Conservation (phyloP, 306 rosid genomes). For the Geum urbanum region DNA sequence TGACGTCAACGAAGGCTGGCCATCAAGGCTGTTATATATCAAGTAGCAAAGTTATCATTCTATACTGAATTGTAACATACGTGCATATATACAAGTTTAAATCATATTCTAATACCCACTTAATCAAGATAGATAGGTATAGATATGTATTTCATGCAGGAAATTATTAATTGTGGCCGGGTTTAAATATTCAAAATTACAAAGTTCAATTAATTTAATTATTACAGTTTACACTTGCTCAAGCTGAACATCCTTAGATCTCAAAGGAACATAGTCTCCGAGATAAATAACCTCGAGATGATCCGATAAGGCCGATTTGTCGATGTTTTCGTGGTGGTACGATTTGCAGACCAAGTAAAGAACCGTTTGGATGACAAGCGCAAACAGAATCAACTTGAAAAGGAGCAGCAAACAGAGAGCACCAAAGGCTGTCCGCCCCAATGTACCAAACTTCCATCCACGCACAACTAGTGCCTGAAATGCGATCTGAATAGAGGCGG, state of each 20-base stretch:
- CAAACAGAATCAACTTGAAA: constrained; percentile 36
- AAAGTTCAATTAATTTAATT: not conserved
- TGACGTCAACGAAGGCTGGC: too few relatives aligned
- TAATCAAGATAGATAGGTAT: too few relatives aligned
- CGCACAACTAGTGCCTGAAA: constrained; percentile 40
- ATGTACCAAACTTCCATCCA: constrained; percentile 23
- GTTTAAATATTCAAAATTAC: not conserved
- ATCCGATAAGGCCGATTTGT: constrained; percentile 64
- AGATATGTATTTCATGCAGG: too few relatives aligned
- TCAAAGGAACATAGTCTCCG: constrained; percentile 65
- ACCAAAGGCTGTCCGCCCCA: constrained; percentile 32
- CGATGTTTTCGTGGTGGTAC: constrained; percentile 72
- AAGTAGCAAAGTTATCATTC: too few relatives aligned
- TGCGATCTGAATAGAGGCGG: constrained; percentile 13
- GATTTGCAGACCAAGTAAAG: constrained; percentile 84
- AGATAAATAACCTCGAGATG: constrained; percentile 54
- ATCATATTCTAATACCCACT: too few relatives aligned
- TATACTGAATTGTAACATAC: too few relatives aligned
- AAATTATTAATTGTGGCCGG: too few relatives aligned
- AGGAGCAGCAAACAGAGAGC: constrained; percentile 39
- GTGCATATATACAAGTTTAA: too few relatives aligned
- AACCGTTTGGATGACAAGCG: constrained; percentile 59
- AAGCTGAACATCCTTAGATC: constrained; percentile 61
- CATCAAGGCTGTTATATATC: too few relatives aligned
- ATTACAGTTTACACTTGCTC: constrained; percentile 27